Evolutionary conservation across 2,329 filamentous ascomycete genomes (phyloP), one percentile per base, ranked within the genome.

Genomic region (Herpotrichia juniperi): DNA sequence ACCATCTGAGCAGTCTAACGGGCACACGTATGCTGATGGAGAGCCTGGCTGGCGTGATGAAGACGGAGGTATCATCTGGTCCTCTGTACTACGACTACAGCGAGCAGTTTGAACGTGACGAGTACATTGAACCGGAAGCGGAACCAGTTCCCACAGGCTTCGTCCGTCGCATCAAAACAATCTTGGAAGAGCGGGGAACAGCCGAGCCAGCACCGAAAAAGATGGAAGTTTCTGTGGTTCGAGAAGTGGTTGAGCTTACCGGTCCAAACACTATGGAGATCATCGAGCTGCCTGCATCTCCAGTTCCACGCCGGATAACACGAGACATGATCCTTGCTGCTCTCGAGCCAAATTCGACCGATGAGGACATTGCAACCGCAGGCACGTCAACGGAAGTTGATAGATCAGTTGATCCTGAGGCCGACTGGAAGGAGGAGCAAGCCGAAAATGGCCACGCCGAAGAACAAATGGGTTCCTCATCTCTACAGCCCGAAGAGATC

Each of bases 141-240:
- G 54, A 57, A 4, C 32, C 51, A 6, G 50, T 74, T 9, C 69
- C 68, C 2, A 69, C 69, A 25, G 74, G 76, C 2, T 75, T 76
- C 39, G 72, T 77, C 10, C 69, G 74, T 50, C 72, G 68, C n/a
- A 73, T 76, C 55, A 76, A 72, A 51, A 74, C 70, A 5, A 73
- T 78, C 52, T 62, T 78, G 10, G 76, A 79, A 62, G 76, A 72
- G 42, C 57, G 50, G 32, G 55, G 42, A 40, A 57, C 50, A n/a
- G 21, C 39, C 34, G 58, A 58, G 24, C 48, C 47, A 21, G 39
- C 42, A 35, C 30, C 48, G 22, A 58, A 51, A 42, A 54, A 45
- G 17, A 31, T 43, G 19, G 57, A 52, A 25, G 50, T 31, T 28
- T 24, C 48, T 19, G 35, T 51, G n/a, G 32, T 35, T 30, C 35